Base-by-base conservation (phyloP, 139 green algal species). In the Gonium pectorale region DNA sequence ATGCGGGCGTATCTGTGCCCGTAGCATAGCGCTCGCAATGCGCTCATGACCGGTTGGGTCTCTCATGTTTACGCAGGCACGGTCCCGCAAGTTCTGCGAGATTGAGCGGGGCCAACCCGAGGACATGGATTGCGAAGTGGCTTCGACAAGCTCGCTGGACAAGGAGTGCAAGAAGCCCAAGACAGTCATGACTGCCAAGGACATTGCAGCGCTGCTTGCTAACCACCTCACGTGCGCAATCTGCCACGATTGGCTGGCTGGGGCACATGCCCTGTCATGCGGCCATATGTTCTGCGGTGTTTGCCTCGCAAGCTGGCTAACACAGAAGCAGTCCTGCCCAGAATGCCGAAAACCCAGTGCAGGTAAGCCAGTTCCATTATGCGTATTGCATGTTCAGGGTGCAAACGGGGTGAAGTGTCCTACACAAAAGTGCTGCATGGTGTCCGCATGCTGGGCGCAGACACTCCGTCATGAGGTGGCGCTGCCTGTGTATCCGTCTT, bases 151-250 rank as follows among this genome's bases (percentile, higher is more conserved):
- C 38, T 78, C 64, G 15, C 38, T 17, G 5, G 64, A 75, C 64
- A 85, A 85, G 49, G 79, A 85, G 35, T 43, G 27, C 79, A 85
- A 85, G 49, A 75, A 77, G 37, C 63, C 64, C 21, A 85, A 85
- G 46, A 75, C 64, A 2, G 43, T 29, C 5, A 27, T 85, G 17
- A 56, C 64, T 5, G 83, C 60, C n/a, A 77, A 81, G 44, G 74
- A 79, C 44, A 63, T 74, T 13, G 66, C 46, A 15, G 43, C 35
- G 0, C 62, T 87, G 38, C 70, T 91, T 6, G 6, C 63, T 37
- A 87, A 83, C 40, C 88, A 92, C 69, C 62, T 92, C 8, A 86
- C 80, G 0, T 92, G 88, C 54, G 63, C 88, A 11, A 87, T 92
- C 60, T 92, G 88, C 80, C 81, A 86, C 43, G 88, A 92, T 13